Evolutionary conservation across 2,329 filamentous ascomycete genomes (phyloP).

Genomic region (Aquanectria penicillioides): DNA sequence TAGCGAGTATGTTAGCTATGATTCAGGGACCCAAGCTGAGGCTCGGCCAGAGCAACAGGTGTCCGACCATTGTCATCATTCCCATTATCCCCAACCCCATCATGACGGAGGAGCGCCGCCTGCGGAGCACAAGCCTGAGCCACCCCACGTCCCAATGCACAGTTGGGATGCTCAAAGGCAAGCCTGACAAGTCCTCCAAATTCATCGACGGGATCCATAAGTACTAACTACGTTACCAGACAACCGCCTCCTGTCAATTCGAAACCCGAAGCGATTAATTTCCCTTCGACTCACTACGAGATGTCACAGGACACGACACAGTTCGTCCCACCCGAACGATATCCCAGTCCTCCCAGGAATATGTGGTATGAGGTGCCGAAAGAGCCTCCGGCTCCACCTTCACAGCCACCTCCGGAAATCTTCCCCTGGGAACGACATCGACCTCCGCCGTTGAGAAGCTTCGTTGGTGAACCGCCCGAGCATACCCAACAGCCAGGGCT

Average conservation of each 20-base stretch:
- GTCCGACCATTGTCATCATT: conserved; percentile 31
- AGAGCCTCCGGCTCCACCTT: conserved; percentile 62
- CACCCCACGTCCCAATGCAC: conserved; percentile 42
- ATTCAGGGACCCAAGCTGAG: conserved; percentile 61
- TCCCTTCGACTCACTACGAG: conserved; percentile 80
- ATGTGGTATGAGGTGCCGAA: conserved; percentile 90
- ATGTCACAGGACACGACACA: conserved; percentile 82
- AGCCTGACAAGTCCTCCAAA: conserved; percentile 29
- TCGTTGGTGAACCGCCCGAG: conserved; percentile 48
- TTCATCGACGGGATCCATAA: neutral
- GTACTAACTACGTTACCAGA: conserved; percentile 51
- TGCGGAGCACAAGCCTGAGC: conserved; percentile 36
- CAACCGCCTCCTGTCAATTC: conserved; percentile 73
- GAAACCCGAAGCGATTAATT: conserved; percentile 85
- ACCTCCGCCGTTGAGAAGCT: conserved; percentile 71
- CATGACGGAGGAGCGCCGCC: conserved; percentile 27
- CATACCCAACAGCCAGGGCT: conserved; percentile 11
- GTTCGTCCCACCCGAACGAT: conserved; percentile 80
- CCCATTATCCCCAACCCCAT: conserved; percentile 16
- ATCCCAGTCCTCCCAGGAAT: conserved; percentile 84
- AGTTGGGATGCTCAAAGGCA: conserved; percentile 67
- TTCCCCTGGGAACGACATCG: conserved; percentile 90
- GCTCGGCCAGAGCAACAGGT: conserved; percentile 51
- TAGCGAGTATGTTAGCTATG: conserved; percentile 47
- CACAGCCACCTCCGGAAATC: conserved; percentile 71